Conservation (phyloP, 2,329 filamentous ascomycete species). For the Pseudocercospora pini-densiflorae region DNA sequence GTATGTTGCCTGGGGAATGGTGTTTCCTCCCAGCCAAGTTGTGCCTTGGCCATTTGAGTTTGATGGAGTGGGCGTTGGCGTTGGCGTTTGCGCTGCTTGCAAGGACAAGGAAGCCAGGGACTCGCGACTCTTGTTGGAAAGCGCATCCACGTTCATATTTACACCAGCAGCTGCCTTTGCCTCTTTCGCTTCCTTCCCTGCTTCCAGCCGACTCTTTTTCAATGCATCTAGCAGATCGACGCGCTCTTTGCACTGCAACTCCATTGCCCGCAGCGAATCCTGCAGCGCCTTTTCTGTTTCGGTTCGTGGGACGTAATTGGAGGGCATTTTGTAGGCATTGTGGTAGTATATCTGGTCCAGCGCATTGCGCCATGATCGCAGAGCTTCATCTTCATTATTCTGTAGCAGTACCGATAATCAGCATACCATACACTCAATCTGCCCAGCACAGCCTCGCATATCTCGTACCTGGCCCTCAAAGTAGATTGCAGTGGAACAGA, state of each 20-base stretch:
- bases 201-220: slow-evolving; percentile 65
- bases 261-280: slow-evolving; percentile 80
- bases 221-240: slow-evolving; percentile 87
- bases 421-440: background rate
- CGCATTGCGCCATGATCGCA: slow-evolving; percentile 86
- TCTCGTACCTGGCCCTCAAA: slow-evolving; percentile 82
- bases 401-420: slow-evolving; percentile 62
- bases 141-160: slow-evolving; percentile 7
- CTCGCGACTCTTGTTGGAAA: slow-evolving; percentile 32
- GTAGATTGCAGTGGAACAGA: slow-evolving; percentile 93
- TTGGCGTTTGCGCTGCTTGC: background rate
- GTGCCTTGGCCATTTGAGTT: slow-evolving; percentile 19
- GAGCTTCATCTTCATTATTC: slow-evolving; percentile 89
- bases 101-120: slow-evolving; percentile 25
- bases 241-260: slow-evolving; percentile 90
- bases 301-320: slow-evolving; percentile 70
- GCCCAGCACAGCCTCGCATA: slow-evolving; percentile 8
- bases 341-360: slow-evolving; percentile 89
- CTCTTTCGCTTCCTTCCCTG: slow-evolving; percentile 45
- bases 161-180: slow-evolving; percentile 11
- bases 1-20: slow-evolving; percentile 79
- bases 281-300: slow-evolving; percentile 84
- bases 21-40: slow-evolving; percentile 75
- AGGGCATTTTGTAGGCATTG: slow-evolving; percentile 74
- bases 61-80: slow-evolving; percentile 14